Evolutionary conservation across 345 rosid species (phyloP).

Genomic region (Turnera subulata): DNA sequence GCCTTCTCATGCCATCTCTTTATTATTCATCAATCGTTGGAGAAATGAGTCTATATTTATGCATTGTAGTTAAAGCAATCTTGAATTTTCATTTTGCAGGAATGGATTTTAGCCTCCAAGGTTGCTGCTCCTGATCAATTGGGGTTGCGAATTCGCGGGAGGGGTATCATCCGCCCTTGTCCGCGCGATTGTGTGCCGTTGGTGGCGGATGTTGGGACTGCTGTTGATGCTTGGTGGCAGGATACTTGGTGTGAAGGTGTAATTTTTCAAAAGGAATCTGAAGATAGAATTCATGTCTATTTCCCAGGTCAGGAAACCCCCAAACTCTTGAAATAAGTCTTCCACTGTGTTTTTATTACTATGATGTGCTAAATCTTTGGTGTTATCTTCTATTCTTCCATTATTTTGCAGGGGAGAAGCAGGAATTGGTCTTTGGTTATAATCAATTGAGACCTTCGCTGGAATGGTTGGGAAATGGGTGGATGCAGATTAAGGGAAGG

Average conservation of each 20-base stretch:
- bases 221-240: conserved; percentile 86
- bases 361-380: too few relatives aligned
- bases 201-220: conserved; percentile 41
- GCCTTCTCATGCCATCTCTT: not conserved
- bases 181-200: conserved; percentile 17
- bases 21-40: not conserved
- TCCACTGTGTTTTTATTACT: not conserved
- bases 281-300: conserved; percentile 50
- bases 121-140: conserved; percentile 49
- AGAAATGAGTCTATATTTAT: too few relatives aligned
- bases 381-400: not conserved
- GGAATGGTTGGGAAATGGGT: conserved; percentile 66
- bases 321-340: not conserved
- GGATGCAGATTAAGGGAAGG: conserved; percentile 41
- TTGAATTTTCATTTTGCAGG: conserved; percentile 35
- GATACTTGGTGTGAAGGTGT: conserved; percentile 95
- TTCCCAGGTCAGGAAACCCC: conserved; percentile 60
- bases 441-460: conserved; percentile 51
- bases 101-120: conserved; percentile 63
- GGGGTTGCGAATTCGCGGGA: conserved; percentile 47
- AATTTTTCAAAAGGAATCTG: conserved; percentile 44
- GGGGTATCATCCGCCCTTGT: conserved; percentile 52
- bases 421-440: conserved; percentile 36
- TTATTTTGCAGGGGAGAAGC: conserved; percentile 55
- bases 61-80: too few relatives aligned